These are phyloP conservation scores for Aciculosporium take DNA, from an alignment of 2,329 filamentous ascomycete species.

Conservation along the genomic window DNA sequence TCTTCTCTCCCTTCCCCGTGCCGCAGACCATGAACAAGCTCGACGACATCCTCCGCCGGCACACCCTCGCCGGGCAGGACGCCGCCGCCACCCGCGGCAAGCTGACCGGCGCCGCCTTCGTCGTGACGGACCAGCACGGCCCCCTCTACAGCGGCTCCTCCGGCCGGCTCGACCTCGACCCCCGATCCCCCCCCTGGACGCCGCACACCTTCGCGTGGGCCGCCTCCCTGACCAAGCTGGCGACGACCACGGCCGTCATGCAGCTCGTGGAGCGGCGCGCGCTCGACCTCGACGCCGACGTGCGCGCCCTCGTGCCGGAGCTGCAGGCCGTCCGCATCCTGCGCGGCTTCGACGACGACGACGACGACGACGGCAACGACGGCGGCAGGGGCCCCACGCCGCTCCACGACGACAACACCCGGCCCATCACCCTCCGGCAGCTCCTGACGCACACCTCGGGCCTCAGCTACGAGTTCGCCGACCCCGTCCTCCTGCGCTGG, in stretches of 20 bases:
- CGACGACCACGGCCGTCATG: slow-evolving; percentile 23
- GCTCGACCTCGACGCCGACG: slow-evolving; percentile 23
- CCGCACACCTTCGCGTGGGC: slow-evolving; percentile 21
- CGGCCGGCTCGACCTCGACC: slow-evolving; percentile 20
- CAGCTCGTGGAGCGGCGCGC: slow-evolving; percentile 24
- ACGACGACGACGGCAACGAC: too few species aligned
- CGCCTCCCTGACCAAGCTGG: slow-evolving; percentile 31
- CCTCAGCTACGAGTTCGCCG: slow-evolving; percentile 26
- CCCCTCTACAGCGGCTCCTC: slow-evolving; percentile 22
- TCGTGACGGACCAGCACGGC: slow-evolving; percentile 20
- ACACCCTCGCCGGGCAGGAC: slow-evolving; percentile 16
- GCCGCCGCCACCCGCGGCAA: slow-evolving; percentile 17
- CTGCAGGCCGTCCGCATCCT: slow-evolving; percentile 22
- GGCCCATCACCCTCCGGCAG: slow-evolving; percentile 25
- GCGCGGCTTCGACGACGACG: slow-evolving; percentile 21
- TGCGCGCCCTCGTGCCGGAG: slow-evolving; percentile 20
- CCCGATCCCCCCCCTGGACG: slow-evolving; percentile 17
- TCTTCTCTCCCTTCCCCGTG: too few species aligned
- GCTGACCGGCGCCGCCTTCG: slow-evolving; percentile 23
- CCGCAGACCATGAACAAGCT: slow-evolving; percentile 17
- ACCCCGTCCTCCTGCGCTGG: slow-evolving; percentile 27
- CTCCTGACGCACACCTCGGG: slow-evolving; percentile 38
- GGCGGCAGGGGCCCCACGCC: too few species aligned
- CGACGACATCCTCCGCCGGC: slow-evolving; percentile 16
- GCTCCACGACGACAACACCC: slow-evolving; percentile 21